Conservation (phyloP, 176 grass and related monocot species). For the Chloris gayana region DNA sequence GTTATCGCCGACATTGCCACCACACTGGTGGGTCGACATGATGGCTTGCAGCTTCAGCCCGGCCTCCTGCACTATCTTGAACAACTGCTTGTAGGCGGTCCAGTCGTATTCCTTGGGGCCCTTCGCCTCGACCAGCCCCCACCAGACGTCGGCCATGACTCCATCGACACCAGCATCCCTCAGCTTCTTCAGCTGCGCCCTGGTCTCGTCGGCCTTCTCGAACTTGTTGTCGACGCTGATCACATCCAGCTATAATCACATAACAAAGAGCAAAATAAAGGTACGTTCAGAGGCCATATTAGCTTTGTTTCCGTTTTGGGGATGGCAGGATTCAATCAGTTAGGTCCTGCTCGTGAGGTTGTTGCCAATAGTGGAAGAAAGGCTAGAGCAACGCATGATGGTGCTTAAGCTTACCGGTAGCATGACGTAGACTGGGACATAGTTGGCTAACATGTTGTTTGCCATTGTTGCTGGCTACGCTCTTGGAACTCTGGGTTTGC, state of each 20-base stretch:
- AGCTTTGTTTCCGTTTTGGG: not conserved
- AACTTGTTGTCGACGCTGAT: constrained; percentile 51
- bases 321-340: not conserved
- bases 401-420: constrained; percentile 58
- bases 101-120: constrained; percentile 60
- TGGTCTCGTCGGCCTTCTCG: constrained; percentile 50
- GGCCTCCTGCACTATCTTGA: constrained; percentile 67
- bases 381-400: not conserved
- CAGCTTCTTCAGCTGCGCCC: constrained; percentile 57
- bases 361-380: not conserved
- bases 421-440: constrained; percentile 70
- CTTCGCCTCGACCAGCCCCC: constrained; percentile 77
- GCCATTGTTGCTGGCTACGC: constrained; percentile 33
- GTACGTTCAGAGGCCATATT: not conserved
- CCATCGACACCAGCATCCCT: constrained; percentile 58
- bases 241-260: constrained; percentile 43
- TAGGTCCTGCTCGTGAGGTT: not conserved
- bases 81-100: constrained; percentile 71
- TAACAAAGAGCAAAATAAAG: not conserved
- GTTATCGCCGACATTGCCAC: constrained; percentile 74
- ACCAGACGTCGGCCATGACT: constrained; percentile 94
- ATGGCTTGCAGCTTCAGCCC: constrained; percentile 84
- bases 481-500: constrained; percentile 2
- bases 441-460: constrained; percentile 56
- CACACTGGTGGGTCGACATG: constrained; percentile 93